A percentile compares a stretch with the other conserved stretches of the same genome.
phyloP scores from a whole-genome alignment of 176 grass and related monocot genomes.

The sorghum (Sorghum bicolor) region Sorghum_bicolor_NCBIv3 NC_012873.2:6508001-6508500 shows the following conservation, averaged over 20 bases:
- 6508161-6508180: not conserved
- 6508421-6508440: not conserved
- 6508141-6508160: not conserved
- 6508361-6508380: not conserved
- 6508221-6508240: not conserved
- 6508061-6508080: constrained; percentile 84
- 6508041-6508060: constrained; percentile 99
- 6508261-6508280: not conserved
- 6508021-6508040: constrained; percentile 60
- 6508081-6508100: constrained; percentile 81
- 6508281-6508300: not conserved
- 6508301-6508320: not conserved
- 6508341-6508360: not conserved
- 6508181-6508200: no score
- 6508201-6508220: no score
- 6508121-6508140: constrained; percentile 48
- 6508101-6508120: constrained; percentile 97
- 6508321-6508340: not conserved
- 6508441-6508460: not conserved
- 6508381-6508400: constrained; percentile 1
- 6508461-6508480: constrained; percentile 6
- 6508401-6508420: not conserved
- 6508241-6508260: not conserved
- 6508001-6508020: constrained; percentile 7
- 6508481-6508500: constrained; percentile 8